Percentiles rank a stretch among this genome's conserved stretches.
phyloP scores from a whole-genome alignment of 1,284 basidiomycete genomes.

The Rhodofomes roseus region DNA sequence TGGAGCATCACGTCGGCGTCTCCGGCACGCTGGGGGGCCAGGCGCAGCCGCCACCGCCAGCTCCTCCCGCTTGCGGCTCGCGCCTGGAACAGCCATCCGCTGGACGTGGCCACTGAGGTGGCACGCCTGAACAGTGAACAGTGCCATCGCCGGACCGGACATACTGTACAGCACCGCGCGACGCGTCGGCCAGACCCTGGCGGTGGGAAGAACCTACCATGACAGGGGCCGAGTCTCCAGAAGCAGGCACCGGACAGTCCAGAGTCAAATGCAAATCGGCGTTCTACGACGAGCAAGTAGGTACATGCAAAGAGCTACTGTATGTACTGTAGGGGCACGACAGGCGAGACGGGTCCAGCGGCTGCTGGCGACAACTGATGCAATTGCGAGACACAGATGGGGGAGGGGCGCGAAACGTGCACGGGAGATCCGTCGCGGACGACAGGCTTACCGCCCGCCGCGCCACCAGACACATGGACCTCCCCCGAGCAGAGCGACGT shows the following conservation, averaged over 20 bases:
- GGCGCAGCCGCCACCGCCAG: background rate
- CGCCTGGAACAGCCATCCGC: too few species aligned
- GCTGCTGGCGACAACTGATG: background rate
- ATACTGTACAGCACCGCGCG: background rate
- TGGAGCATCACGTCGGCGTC: background rate
- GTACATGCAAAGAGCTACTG: background rate
- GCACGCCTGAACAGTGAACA: too few species aligned
- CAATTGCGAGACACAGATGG: constrained; percentile 4
- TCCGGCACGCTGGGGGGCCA: background rate
- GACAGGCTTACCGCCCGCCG: background rate
- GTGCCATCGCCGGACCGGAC: too few species aligned
- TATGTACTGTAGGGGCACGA: background rate
- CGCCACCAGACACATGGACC: background rate
- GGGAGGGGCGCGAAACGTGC: constrained; percentile 1
- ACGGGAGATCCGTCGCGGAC: background rate
- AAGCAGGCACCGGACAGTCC: background rate
- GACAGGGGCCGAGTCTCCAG: background rate
- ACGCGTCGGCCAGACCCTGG: background rate
- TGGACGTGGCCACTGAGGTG: too few species aligned
- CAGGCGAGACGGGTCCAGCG: background rate
- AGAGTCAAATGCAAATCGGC: background rate
- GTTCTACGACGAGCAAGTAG: background rate
- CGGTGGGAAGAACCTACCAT: background rate
- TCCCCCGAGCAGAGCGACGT: constrained; percentile 16
- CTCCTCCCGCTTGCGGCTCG: background rate